Evolutionary conservation across 2,329 filamentous ascomycete species (phyloP), one percentile per base, ranked within the genome.

Genomic region (Xylariaceae sp.): DNA sequence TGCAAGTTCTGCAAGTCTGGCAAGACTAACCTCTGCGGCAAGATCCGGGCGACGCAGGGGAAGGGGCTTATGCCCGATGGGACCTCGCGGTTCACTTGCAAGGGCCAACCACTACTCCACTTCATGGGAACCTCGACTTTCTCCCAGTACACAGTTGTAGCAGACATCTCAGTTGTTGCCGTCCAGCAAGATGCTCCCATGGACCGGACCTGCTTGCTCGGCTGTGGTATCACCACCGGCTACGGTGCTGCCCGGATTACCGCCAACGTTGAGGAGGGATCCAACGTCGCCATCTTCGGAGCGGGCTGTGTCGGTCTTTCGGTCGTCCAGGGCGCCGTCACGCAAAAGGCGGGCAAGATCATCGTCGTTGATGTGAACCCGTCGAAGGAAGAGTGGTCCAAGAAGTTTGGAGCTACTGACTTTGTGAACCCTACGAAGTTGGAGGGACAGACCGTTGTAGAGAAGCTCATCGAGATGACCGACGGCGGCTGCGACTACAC

Each of bases 1-100:
- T 99, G 95, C 87, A 98, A 98, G 82, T 98, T 98, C 85, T 99
- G 95, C 89, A 95, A 91, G 78, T 98, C 93, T 42, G 95, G 93
- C 79, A 99, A 99, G 88, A 98, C 93, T 70, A 96, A 98, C 79
- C 89, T 98, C 56, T 98, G 93, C 80, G 95, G 95, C 75, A 98
- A 98, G 86, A 99, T 99, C 77, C 89, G 95, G 70, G 91, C 91
- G 44, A 98, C 95, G 44, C 95, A 99, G 80, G 95, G 95, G 69
- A 89, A 88, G 77, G 95, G 95, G 71, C 86, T 97, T 67, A 96
- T 99, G 93, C 95, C 95, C 55, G 95, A 99, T 75, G 93, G 93
- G 69, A 98, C 93, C 65, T 89, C 89, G 55, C 90, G 95, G 70
- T 97, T 98, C 87, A 91, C 85, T 77, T 92, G 89, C 83, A 95